Base-by-base conservation (phyloP, 2,329 filamentous ascomycete species). In the Cladosporium sp. region DNA sequence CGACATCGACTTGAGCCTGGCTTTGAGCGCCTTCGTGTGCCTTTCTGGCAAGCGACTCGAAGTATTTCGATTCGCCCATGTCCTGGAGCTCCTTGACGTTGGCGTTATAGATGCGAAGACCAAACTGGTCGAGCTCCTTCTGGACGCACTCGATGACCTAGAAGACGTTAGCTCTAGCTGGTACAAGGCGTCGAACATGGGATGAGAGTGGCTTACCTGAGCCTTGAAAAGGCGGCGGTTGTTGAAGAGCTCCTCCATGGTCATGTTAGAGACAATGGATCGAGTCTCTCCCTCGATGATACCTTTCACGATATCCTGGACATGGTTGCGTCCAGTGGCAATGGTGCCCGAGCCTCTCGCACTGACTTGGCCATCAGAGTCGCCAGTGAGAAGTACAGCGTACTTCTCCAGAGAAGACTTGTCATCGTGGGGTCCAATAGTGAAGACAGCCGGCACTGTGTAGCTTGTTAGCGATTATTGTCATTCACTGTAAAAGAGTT, bases 41-140 rank as follows among this genome's bases (percentile, higher is more conserved):
- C 76, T 96, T 96, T 70, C 90, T 87, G 7, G 89, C 91, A 1
- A 95, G 86, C 23, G 89, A 92, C 58, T 89, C 88, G 73, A 96
- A 96, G 80, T 96, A 96, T 70, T 88, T 88, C n/a, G 88, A 91
- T 68, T 90, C 87, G 3, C 88, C 90, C 0, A 91, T 91, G 73
- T 96, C 92, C 75, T 92, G 90, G 28, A 96, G 85, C 75, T 96
- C 92, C 78, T 95, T 95, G 72, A 96, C 89, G 78, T 93, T 93
- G 74, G 89, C 86, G 72, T 89, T 88, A 78, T 89, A 88, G 69
- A 83, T 83, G 65, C 67, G 67, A 11, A 95, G 83, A 65, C 92
- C 92, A 72, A 96, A 94, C 71, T 93, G 89, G 69, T 89, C 85
- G 1, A 96, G 84, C 76, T 96, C 92, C 66, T 85, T 85, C 75